Percentiles rank a stretch among this genome's conserved stretches.
Evolutionary conservation across 2,329 filamentous ascomycete species (phyloP).

Genomic region (Plectosphaerella plurivora): DNA sequence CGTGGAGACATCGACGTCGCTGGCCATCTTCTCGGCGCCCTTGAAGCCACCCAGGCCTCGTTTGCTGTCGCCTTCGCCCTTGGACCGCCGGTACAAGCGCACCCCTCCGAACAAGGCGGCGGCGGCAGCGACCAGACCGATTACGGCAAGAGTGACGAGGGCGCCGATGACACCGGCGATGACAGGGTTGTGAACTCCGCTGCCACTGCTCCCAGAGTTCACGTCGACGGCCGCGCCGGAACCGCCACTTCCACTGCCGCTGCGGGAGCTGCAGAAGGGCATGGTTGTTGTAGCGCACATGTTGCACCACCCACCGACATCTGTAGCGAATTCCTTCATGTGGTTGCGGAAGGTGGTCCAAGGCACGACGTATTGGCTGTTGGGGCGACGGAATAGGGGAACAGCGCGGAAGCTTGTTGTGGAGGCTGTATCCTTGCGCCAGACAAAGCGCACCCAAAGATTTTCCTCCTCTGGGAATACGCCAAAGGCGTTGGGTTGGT

Average conservation of each 20-base stretch:
- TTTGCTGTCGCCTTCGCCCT: conserved; percentile 6
- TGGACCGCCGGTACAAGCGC: conserved; percentile 19
- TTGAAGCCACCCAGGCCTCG: conserved; percentile 33
- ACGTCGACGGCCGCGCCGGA: neutral
- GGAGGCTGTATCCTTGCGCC: conserved; percentile 41
- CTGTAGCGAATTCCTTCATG: conserved; percentile 30
- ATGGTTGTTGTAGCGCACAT: conserved; percentile 29
- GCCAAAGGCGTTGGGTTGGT: conserved; percentile 15
- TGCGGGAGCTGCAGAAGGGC: conserved; percentile 30
- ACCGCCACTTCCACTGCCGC: conserved; percentile 4
- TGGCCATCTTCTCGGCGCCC: conserved; percentile 37
- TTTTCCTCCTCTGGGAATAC: conserved; percentile 26
- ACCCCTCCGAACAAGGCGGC: conserved; percentile 28
- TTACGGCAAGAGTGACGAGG: conserved; percentile 28
- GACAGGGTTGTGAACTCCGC: conserved; percentile 20
- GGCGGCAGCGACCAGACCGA: conserved; percentile 25
- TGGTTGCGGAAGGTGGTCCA: conserved; percentile 31
- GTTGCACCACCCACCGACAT: conserved; percentile 36
- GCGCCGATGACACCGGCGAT: conserved; percentile 45
- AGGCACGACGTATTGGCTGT: conserved; percentile 25
- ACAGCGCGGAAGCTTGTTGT: conserved; percentile 28
- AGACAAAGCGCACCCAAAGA: conserved; percentile 52
- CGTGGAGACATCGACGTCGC: conserved; percentile 37
- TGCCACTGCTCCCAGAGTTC: neutral
- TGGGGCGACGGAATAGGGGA: conserved; percentile 33